Base-by-base conservation (phyloP, 1,284 basidiomycete species). In the Trichosporon sp. region DNA sequence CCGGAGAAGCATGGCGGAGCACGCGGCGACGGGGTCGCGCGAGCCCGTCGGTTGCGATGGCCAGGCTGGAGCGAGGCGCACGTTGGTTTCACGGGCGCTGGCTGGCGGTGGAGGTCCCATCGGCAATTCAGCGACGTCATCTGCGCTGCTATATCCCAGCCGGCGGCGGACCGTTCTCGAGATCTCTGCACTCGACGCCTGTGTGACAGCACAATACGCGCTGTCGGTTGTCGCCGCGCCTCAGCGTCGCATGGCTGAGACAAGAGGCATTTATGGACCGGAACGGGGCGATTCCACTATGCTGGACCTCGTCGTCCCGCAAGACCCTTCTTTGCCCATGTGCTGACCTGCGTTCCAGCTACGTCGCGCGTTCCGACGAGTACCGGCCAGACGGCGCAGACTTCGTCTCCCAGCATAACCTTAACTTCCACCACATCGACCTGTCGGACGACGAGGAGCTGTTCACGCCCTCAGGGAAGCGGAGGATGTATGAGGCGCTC, bases 371-470 rank as follows among this genome's bases (percentile, higher is more conserved):
- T 1, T 67, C 65, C 2, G 76, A 77, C 51, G 76, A 79, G 58
- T 82, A 82, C 66, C 72, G 80, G 25, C 75, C 73, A 42, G 80
- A 82, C 65, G 78, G 78, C 9, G 65, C 74, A 2, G 76, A 77
- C 44, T 82, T 80, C 68, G 76, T 81, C 21, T 29, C 72, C 21
- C 64, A 73, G 15, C 72, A 77, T 29, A 66, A 68, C 2, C 64
- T 81, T 18, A 63, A 63, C 15, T 69, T 82, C 27, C 70, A 78
- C 63, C 75, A 72, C 11, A 80, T 74, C 53, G 76, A 80, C 62
- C 73, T 82, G 9, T 75, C 75, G 25, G 75, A 77, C 53, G 77
- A 81, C 65, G 71, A 75, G 69, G 72, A 72, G 2, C 66, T 81
- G 11, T 80, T 79, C 71, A 72, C 70, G 0, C 47, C 67, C 2